Evolutionary conservation across 768 basidiomycete species (phyloP).

Genomic region (Suillus decipiens): DNA sequence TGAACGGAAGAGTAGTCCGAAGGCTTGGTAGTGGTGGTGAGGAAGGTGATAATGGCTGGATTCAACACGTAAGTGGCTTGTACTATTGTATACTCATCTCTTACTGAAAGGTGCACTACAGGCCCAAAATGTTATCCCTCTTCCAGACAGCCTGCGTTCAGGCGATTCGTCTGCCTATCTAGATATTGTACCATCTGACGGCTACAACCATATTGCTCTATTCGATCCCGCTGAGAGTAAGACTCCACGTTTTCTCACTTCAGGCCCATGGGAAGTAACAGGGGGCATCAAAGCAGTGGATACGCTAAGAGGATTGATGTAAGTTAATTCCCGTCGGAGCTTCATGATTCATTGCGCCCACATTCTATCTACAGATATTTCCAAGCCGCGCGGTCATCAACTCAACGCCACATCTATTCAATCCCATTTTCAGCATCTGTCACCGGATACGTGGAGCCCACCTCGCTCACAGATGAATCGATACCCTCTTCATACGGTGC

Average conservation of each 20-base stretch:
- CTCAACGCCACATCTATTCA: constrained; percentile 82
- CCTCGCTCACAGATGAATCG: constrained; percentile 52
- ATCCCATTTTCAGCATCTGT: constrained; percentile 62
- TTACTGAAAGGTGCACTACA: constrained; percentile 28
- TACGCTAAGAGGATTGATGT: constrained; percentile 67
- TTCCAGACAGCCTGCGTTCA: constrained; percentile 46
- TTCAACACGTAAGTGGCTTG: constrained; percentile 66
- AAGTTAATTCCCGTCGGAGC: constrained; percentile 39
- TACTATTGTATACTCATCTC: background rate
- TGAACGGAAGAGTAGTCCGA: constrained; percentile 61
- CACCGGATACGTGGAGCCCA: constrained; percentile 39
- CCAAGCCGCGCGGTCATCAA: constrained; percentile 81
- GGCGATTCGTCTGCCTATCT: constrained; percentile 70
- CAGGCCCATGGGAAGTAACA: constrained; percentile 89
- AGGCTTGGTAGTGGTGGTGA: constrained; percentile 82
- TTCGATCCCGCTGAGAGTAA: constrained; percentile 76
- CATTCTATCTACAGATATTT: constrained; percentile 67
- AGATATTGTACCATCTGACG: constrained; percentile 86
- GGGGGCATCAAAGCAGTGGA: constrained; percentile 75
- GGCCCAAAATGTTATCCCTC: constrained; percentile 63
- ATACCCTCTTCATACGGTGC: constrained; percentile 61
- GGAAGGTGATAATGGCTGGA: constrained; percentile 93
- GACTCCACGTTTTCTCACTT: constrained; percentile 81
- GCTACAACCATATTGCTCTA: constrained; percentile 91
- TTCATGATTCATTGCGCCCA: constrained; percentile 21